phyloP scores from a whole-genome alignment of 192 early-diverging fungal genomes.

The Coemansia sp. region DNA sequence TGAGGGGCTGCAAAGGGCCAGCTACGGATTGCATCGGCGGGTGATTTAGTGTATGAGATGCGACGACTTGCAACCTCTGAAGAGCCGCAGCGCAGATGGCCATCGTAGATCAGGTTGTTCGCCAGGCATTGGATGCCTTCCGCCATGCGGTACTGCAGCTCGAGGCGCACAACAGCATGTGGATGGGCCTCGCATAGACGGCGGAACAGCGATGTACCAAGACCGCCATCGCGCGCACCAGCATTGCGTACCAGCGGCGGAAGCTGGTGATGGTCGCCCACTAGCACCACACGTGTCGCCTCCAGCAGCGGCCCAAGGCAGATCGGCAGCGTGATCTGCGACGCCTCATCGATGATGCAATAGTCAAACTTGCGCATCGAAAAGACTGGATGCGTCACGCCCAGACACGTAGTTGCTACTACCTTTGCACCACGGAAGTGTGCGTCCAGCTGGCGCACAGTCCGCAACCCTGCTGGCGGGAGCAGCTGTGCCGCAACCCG shows the following conservation, averaged over 20 bases:
- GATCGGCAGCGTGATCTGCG: slow-evolving; percentile 88
- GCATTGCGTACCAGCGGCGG: slow-evolving; percentile 76
- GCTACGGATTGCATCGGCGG: slow-evolving; percentile 7
- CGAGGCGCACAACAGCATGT: slow-evolving; percentile 66
- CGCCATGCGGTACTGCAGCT: slow-evolving; percentile 93
- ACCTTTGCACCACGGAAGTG: slow-evolving; percentile 64
- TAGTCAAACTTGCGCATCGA: slow-evolving; percentile 81
- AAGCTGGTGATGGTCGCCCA: slow-evolving; percentile 95
- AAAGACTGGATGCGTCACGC: slow-evolving; percentile 77
- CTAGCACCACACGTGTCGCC: slow-evolving; percentile 82
- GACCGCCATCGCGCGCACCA: slow-evolving; percentile 31
- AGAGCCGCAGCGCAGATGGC: slow-evolving; percentile 74
- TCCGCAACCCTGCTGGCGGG: slow-evolving; percentile 44
- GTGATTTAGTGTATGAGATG: slow-evolving; percentile 30
- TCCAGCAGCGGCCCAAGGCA: slow-evolving; percentile 85
- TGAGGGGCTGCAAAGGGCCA: slow-evolving; percentile 12
- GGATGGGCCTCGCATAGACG: slow-evolving; percentile 80
- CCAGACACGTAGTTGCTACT: slow-evolving; percentile 88
- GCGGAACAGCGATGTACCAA: slow-evolving; percentile 74
- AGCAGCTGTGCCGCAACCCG: slow-evolving; percentile 41
- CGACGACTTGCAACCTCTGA: slow-evolving; percentile 59
- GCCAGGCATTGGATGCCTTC: slow-evolving; percentile 82
- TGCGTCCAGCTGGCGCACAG: slow-evolving; percentile 60
- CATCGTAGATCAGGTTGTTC: slow-evolving; percentile 81
- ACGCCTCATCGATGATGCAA: slow-evolving; percentile 96